These are phyloP conservation scores for Liquidambar formosana DNA, from an alignment of 164 flowering plant species.

Conservation along the genomic window DNA sequence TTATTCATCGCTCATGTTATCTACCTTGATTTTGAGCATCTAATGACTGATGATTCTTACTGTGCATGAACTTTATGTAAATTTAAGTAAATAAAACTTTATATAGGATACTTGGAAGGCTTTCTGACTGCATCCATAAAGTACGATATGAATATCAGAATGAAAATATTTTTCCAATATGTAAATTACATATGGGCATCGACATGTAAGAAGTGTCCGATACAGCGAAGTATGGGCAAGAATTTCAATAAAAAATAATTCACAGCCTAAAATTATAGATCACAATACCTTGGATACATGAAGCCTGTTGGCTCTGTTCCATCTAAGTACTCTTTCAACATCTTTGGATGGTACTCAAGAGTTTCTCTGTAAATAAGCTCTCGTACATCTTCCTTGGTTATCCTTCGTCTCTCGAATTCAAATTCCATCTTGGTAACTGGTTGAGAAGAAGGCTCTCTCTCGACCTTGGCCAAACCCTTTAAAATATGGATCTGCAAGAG, in stretches of 20 bases:
- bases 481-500: constrained; percentile 98
- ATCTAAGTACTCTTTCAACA: constrained; percentile 83
- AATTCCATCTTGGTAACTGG: constrained; percentile 97
- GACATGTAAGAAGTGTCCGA: not conserved
- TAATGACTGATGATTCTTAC: no score
- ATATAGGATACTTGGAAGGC: no score
- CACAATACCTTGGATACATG: constrained; percentile 94
- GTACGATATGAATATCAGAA: no score
- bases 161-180: not conserved
- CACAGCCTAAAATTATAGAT: not conserved
- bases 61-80: no score
- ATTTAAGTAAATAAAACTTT: no score
- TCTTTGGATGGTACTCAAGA: constrained; percentile 95
- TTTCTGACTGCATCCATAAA: no score
- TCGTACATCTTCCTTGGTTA: constrained; percentile 91
- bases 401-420: constrained; percentile 94
- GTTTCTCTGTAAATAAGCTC: constrained; percentile 91
- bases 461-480: constrained; percentile 92
- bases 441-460: constrained; percentile 95
- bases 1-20: no score
- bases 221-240: not conserved
- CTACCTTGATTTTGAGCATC: no score
- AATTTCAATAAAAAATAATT: not conserved
- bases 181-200: not conserved
- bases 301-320: constrained; percentile 86